These are phyloP conservation scores for Solanum paucissectum DNA, from an alignment of 257 asterid genomes.

Conservation along the genomic window DNA sequence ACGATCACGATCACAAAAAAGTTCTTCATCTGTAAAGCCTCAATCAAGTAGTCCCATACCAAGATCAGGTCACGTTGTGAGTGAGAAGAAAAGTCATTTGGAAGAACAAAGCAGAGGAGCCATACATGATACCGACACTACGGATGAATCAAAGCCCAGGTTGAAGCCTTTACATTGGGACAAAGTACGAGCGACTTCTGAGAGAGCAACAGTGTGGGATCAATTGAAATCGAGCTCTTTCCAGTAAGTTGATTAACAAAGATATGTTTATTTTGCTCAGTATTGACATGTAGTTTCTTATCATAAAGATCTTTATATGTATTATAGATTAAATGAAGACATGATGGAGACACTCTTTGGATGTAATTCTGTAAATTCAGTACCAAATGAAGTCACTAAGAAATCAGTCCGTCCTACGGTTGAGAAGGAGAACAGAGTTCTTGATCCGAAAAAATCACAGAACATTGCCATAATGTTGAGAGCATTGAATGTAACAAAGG, in stretches of 20 bases:
- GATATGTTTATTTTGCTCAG: background rate
- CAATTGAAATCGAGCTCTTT: conserved; percentile 11
- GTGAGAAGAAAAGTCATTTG: conserved; percentile 12
- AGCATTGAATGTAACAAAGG: conserved; percentile 12
- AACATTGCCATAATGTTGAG: conserved; percentile 14
- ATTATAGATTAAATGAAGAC: conserved; percentile 1
- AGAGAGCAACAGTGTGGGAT: conserved; percentile 9
- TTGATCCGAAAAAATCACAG: conserved; percentile 13
- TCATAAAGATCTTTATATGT: background rate
- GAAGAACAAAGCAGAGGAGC: conserved; percentile 18
- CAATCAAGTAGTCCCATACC: conserved; percentile 21
- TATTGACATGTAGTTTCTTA: background rate
- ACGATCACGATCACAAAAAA: conserved; percentile 5
- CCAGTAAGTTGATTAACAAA: background rate
- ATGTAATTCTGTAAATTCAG: background rate
- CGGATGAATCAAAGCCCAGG: conserved; percentile 42
- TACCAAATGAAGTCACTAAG: background rate
- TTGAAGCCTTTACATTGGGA: conserved; percentile 14
- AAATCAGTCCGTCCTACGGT: background rate
- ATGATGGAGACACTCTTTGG: conserved; percentile 8
- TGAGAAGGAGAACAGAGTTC: conserved; percentile 6
- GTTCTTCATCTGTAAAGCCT: conserved; percentile 13
- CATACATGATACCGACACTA: conserved; percentile 30
- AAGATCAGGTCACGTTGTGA: conserved; percentile 5
- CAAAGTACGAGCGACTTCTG: conserved; percentile 9